Evolutionary conservation across 1,284 basidiomycete genomes (phyloP).

Genomic region (Ceratobasidium sp.): DNA sequence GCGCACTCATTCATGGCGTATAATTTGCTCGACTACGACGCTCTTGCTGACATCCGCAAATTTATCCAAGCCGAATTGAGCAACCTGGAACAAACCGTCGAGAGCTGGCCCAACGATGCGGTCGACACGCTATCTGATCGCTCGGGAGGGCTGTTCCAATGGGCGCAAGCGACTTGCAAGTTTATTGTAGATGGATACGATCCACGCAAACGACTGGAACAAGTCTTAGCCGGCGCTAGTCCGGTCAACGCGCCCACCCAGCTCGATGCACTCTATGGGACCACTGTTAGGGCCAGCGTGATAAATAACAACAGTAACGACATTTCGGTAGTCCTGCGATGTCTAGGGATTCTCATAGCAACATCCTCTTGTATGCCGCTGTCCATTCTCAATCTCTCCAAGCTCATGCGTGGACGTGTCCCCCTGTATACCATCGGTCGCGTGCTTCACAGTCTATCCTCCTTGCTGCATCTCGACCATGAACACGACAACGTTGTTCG

Average conservation of each 20-base stretch:
- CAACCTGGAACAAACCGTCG: neutral
- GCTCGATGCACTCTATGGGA: constrained; percentile 10
- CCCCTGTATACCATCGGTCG: neutral
- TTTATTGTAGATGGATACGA: constrained; percentile 8
- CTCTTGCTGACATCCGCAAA: neutral
- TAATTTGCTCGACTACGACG: constrained; percentile 10
- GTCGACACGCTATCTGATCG: neutral
- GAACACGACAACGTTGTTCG: constrained; percentile 7
- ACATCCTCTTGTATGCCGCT: constrained; percentile 19
- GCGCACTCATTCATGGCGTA: neutral
- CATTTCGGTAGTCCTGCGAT: neutral
- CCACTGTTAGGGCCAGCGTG: constrained; percentile 1
- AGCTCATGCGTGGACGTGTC: constrained; percentile 8
- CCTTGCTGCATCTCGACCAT: constrained; percentile 32
- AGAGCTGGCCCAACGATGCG: constrained; percentile 10
- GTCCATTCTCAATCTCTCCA: neutral
- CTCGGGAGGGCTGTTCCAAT: constrained; percentile 35
- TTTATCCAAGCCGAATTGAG: neutral
- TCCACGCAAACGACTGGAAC: neutral
- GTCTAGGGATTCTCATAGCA: constrained; percentile 33
- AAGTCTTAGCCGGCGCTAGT: neutral
- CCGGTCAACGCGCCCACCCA: neutral
- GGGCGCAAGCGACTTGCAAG: constrained; percentile 30
- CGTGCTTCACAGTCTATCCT: constrained; percentile 21
- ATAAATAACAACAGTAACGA: neutral